These are phyloP conservation scores for Penicillium sp. DNA, from an alignment of 2,329 filamentous ascomycete species.

Conservation along the genomic window DNA sequence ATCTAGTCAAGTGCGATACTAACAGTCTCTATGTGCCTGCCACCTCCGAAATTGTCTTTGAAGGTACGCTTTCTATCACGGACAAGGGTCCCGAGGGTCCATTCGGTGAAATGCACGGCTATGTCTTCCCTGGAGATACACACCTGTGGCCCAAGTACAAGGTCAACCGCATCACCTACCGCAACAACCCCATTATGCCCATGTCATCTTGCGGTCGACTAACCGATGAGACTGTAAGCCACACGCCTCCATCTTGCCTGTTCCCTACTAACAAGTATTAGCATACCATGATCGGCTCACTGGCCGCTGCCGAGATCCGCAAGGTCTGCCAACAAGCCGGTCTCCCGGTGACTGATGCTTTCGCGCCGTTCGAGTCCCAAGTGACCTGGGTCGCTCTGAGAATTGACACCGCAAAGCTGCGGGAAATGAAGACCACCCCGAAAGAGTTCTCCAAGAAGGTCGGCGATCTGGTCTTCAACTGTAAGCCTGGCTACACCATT, in stretches of 20 bases:
- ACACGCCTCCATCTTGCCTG: not conserved
- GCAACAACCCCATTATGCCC: conserved; percentile 48
- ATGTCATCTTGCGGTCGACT: conserved; percentile 43
- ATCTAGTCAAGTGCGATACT: conserved; percentile 53
- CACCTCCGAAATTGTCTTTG: conserved; percentile 51
- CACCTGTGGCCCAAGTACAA: conserved; percentile 41
- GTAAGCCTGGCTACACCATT: conserved; percentile 45
- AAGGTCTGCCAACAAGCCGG: conserved; percentile 33
- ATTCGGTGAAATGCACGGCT: conserved; percentile 50
- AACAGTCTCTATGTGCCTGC: conserved; percentile 51
- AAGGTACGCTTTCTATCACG: conserved; percentile 47
- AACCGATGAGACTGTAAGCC: conserved; percentile 44
- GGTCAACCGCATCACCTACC: conserved; percentile 49
- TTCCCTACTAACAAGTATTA: not conserved
- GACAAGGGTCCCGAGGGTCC: conserved; percentile 48
- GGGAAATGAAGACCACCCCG: conserved; percentile 51
- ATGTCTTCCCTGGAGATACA: conserved; percentile 43
- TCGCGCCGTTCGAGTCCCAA: conserved; percentile 46
- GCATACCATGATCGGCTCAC: conserved; percentile 42
- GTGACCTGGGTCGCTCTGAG: conserved; percentile 53
- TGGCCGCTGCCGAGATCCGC: conserved; percentile 45
- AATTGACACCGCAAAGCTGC: conserved; percentile 56
- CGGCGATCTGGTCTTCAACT: conserved; percentile 41
- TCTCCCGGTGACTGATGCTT: conserved; percentile 46
- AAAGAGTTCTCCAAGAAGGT: conserved; percentile 40